Evolutionary conservation across 2,329 filamentous ascomycete species (phyloP).

Genomic region (Didymella keratinophila): DNA sequence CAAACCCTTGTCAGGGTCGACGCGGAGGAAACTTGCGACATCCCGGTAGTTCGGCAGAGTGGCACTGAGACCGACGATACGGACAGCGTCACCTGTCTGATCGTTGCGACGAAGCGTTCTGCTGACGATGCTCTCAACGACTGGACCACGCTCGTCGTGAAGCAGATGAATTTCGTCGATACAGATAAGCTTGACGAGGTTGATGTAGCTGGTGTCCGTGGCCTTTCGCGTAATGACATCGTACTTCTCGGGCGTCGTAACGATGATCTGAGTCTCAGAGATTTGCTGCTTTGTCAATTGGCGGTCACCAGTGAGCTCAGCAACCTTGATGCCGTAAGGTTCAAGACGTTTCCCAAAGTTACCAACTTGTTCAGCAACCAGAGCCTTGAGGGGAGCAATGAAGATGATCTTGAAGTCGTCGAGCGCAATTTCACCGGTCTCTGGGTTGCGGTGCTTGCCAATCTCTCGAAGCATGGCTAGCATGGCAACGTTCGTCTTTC

Average conservation of each 20-base stretch:
- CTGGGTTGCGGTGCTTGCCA: conserved; percentile 88
- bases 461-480: conserved; percentile 94
- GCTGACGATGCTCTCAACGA: conserved; percentile 95
- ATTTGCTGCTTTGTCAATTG: conserved; percentile 99
- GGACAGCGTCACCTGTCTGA: conserved; percentile 91
- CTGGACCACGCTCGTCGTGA: conserved; percentile 95
- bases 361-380: conserved; percentile 97
- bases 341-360: conserved; percentile 94
- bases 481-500: conserved; percentile 99
- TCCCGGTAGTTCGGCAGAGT: conserved; percentile 97
- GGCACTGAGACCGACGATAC: conserved; percentile 90
- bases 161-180: conserved; percentile 98
- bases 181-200: conserved; percentile 92
- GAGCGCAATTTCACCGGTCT: conserved; percentile 91
- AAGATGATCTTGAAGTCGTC: conserved; percentile 99
- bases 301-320: conserved; percentile 96
- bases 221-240: conserved; percentile 98
- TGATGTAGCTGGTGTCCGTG: conserved; percentile 95
- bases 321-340: conserved; percentile 88
- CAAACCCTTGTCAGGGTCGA: conserved; percentile 82
- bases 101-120: conserved; percentile 92
- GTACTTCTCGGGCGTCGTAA: conserved; percentile 98
- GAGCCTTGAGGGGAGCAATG: conserved; percentile 92
- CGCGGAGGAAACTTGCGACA: conserved; percentile 92
- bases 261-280: conserved; percentile 95